A percentile compares a stretch with the other conserved stretches of the same genome.
phyloP scores from a whole-genome alignment of 208 protist species.

The Balamuthia mandrillaris region DNA sequence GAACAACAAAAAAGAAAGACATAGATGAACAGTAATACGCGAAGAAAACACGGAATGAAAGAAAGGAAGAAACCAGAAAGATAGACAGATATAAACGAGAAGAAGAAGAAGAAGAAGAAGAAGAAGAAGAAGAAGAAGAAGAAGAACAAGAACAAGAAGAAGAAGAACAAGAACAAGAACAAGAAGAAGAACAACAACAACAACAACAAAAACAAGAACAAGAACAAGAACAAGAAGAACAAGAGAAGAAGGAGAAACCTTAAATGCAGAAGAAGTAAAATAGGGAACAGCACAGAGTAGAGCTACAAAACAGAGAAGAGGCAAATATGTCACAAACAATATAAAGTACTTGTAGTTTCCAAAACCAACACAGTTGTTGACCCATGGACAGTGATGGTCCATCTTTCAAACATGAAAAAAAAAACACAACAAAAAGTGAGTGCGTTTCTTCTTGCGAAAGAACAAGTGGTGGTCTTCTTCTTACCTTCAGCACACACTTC shows the following conservation, averaged over 20 bases:
- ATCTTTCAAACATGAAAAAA: no score
- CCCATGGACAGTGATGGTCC: constrained; percentile 38
- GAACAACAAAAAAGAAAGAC: neutral
- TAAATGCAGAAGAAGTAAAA: no score
- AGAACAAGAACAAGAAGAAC: neutral
- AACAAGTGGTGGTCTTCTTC: no score
- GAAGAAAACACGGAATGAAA: constrained; percentile 14
- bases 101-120: no score
- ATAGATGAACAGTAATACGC: neutral
- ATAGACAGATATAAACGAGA: no score
- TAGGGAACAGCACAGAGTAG: no score
- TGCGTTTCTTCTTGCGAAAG: no score
- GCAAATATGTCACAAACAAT: constrained; percentile 28
- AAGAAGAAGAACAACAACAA: no score
- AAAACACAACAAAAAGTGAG: no score
- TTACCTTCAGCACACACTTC: no score
- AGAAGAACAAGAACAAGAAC: constrained; percentile 38
- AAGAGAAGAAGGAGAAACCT: neutral
- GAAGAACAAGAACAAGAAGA: neutral
- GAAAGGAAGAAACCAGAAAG: neutral
- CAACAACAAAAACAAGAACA: neutral
- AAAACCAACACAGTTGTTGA: constrained; percentile 40
- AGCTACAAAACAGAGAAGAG: neutral
- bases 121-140: no score
- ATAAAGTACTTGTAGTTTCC: constrained; percentile 42